These are phyloP conservation scores for Flaveria sonorensis DNA, from an alignment of 129 eudicot genomes.

Conservation along the genomic window DNA sequence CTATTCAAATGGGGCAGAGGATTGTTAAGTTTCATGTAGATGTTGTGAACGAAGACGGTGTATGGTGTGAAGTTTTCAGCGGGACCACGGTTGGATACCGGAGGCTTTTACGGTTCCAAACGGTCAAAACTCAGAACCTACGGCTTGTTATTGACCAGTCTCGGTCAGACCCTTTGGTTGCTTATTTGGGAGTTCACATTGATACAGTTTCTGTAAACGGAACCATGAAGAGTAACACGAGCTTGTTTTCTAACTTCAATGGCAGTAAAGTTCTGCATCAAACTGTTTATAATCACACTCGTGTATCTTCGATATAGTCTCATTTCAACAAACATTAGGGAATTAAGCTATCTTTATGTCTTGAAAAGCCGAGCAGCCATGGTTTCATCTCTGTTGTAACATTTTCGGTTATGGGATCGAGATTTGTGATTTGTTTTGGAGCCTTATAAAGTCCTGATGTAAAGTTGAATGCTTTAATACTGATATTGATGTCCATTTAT, in stretches of 20 bases:
- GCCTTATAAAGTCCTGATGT: constrained; percentile 57
- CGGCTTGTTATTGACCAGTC: constrained; percentile 67
- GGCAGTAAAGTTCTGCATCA: constrained; percentile 50
- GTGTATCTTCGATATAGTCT: constrained; percentile 20
- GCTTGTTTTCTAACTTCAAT: constrained; percentile 28
- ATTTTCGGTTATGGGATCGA: constrained; percentile 31
- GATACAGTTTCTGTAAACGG: constrained; percentile 49
- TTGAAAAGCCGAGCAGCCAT: constrained; percentile 83
- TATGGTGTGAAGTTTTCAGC: background rate
- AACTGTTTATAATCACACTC: constrained; percentile 33
- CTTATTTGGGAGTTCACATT: constrained; percentile 62
- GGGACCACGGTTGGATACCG: constrained; percentile 82
- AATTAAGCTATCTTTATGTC: too few relatives aligned
- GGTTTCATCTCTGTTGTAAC: constrained; percentile 52
- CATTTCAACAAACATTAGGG: background rate
- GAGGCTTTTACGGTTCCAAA: constrained; percentile 55
- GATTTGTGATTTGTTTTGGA: constrained; percentile 32
- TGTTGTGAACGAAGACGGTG: background rate
- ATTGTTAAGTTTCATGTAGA: constrained; percentile 34
- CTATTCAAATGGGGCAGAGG: constrained; percentile 86
- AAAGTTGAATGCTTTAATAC: constrained; percentile 85
- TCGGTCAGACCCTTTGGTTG: constrained; percentile 64
- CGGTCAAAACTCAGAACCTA: constrained; percentile 42
- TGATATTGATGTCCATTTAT: constrained; percentile 79
- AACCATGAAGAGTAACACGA: constrained; percentile 4